These are phyloP conservation scores for Cladosporium sp. DNA, from an alignment of 2,329 filamentous ascomycete genomes.

Conservation along the genomic window DNA sequence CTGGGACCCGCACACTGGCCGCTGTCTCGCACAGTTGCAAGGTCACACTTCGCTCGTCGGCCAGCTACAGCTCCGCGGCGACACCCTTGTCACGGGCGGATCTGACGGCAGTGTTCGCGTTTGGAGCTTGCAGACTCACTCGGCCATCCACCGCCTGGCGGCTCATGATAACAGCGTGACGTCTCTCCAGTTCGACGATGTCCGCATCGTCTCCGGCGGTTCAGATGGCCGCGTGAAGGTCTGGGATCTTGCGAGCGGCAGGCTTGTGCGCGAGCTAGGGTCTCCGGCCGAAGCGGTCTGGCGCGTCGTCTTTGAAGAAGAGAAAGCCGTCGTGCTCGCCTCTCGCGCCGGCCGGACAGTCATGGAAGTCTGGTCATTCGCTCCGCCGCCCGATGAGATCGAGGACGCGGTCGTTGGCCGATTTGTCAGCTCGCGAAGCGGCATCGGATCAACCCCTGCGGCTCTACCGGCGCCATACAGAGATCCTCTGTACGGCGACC, in stretches of 20 bases:
- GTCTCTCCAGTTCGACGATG: slow-evolving; percentile 94
- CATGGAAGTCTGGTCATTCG: slow-evolving; percentile 99
- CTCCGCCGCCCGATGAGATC: slow-evolving; percentile 62
- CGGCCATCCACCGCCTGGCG: slow-evolving; percentile 86
- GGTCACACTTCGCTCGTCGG: slow-evolving; percentile 96
- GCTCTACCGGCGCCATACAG: slow-evolving; percentile 19
- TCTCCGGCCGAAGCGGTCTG: slow-evolving; percentile 91
- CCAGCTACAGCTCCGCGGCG: slow-evolving; percentile 89
- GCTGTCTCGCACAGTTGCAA: slow-evolving; percentile 85
- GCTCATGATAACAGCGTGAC: slow-evolving; percentile 98
- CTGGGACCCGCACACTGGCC: slow-evolving; percentile 61
- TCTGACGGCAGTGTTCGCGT: slow-evolving; percentile 94
- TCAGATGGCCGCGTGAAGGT: slow-evolving; percentile 98
- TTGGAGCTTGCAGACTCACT: slow-evolving; percentile 87
- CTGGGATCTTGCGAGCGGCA: slow-evolving; percentile 91
- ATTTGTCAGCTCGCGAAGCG: neutral
- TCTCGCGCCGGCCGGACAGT: slow-evolving; percentile 78
- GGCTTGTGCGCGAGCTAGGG: slow-evolving; percentile 83
- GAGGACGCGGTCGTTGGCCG: slow-evolving; percentile 8
- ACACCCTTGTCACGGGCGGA: slow-evolving; percentile 91
- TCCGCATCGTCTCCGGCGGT: slow-evolving; percentile 88
- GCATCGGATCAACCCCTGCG: slow-evolving; percentile 10
- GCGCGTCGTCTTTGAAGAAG: slow-evolving; percentile 96
- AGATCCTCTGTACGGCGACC: slow-evolving; percentile 25
- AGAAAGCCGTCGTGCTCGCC: slow-evolving; percentile 95